These are phyloP conservation scores for Moringa oleifera DNA, from an alignment of 345 rosid species.

Conservation along the genomic window DNA sequence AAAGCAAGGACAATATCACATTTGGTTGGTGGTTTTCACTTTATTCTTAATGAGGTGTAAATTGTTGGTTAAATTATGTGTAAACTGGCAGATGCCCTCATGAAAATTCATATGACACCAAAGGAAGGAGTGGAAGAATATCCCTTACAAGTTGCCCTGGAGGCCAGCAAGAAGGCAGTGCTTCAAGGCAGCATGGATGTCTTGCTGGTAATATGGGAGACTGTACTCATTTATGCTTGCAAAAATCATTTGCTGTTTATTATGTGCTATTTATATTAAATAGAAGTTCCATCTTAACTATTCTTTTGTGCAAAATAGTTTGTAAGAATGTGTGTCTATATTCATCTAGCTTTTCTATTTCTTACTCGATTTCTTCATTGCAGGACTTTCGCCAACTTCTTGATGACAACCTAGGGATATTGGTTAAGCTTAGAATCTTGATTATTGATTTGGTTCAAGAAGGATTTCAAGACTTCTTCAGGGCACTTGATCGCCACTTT, in stretches of 20 bases:
- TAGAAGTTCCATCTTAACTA: background rate
- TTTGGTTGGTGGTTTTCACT: too few species aligned
- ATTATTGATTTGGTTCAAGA: slow-evolving; percentile 78
- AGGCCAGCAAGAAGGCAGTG: slow-evolving; percentile 64
- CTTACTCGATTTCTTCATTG: slow-evolving; percentile 15
- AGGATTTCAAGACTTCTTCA: slow-evolving; percentile 90
- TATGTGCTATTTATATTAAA: background rate
- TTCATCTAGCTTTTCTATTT: slow-evolving; percentile 13
- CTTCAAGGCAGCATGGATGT: slow-evolving; percentile 85
- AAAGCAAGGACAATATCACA: too few species aligned
- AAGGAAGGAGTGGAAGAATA: slow-evolving; percentile 59
- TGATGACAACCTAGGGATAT: slow-evolving; percentile 55
- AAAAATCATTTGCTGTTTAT: background rate
- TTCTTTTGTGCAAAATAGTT: background rate
- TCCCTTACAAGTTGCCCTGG: slow-evolving; percentile 57
- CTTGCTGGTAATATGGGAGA: slow-evolving; percentile 51
- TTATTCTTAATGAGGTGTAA: too few species aligned
- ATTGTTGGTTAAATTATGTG: background rate
- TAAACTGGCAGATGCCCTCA: slow-evolving; percentile 53
- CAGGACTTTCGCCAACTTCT: slow-evolving; percentile 86
- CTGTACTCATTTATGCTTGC: slow-evolving; percentile 9
- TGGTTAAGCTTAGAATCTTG: slow-evolving; percentile 57
- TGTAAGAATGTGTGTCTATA: slow-evolving; percentile 2
- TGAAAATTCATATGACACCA: slow-evolving; percentile 38
- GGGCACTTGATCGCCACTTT: slow-evolving; percentile 58